Percentiles rank a stretch among this genome's conserved stretches.
Conservation (phyloP, 148 eudicot genomes). For the Cornus suecica region DNA sequence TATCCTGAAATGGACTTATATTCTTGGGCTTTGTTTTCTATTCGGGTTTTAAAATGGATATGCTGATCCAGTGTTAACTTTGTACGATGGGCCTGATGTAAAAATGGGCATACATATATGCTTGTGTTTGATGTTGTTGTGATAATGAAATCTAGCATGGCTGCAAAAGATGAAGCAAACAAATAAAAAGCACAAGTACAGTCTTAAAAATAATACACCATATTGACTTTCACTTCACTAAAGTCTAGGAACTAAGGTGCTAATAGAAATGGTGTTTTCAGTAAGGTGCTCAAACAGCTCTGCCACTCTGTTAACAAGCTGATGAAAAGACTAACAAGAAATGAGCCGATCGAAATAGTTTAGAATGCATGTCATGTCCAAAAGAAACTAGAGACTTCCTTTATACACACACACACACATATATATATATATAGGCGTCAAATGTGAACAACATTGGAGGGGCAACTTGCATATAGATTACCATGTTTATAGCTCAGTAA, state of each 20-base stretch:
- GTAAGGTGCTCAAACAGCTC: neutral
- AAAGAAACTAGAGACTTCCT: neutral
- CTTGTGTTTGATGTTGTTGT: constrained; percentile 30
- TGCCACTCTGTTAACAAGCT: constrained; percentile 4
- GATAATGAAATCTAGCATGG: constrained; percentile 53
- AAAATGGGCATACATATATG: too few relatives aligned
- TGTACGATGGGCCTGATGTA: too few relatives aligned
- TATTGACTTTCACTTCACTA: neutral
- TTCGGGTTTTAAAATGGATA: too few relatives aligned
- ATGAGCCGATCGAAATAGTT: neutral
- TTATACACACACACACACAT: too few relatives aligned
- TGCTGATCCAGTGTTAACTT: too few relatives aligned
- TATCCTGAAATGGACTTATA: too few relatives aligned
- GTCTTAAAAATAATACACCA: constrained; percentile 3
- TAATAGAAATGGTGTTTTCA: neutral
- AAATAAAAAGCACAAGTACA: constrained; percentile 23
- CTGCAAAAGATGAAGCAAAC: constrained; percentile 13
- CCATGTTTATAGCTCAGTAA: neutral
- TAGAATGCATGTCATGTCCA: neutral
- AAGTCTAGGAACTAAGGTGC: neutral
- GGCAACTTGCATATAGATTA: constrained; percentile 5
- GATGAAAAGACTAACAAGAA: neutral
- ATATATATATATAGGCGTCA: too few relatives aligned
- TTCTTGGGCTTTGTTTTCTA: too few relatives aligned
- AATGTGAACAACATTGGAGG: neutral